Conservation (phyloP, 768 basidiomycete genomes). For the Lentinula aciculospora region DNA sequence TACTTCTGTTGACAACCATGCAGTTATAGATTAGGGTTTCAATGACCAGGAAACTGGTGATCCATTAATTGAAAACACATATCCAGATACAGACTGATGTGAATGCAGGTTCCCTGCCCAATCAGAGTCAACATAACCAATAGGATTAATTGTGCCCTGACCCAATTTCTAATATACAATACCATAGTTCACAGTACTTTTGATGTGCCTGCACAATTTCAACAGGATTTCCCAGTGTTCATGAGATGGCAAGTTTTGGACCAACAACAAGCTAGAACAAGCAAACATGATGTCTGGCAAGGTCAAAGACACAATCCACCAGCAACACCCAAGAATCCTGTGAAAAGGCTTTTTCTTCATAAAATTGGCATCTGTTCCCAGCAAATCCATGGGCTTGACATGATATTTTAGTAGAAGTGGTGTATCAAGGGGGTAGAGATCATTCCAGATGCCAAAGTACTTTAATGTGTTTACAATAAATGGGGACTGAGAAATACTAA, state of each 20-base stretch:
- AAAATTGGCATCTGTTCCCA: neutral
- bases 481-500: neutral
- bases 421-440: neutral
- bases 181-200: neutral
- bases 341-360: neutral
- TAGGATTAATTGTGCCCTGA: neutral
- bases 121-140: neutral
- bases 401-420: neutral
- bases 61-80: neutral
- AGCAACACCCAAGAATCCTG: no score
- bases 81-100: neutral
- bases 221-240: neutral
- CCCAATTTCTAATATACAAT: slow-evolving; percentile 34
- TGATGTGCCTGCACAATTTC: neutral
- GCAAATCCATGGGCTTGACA: neutral
- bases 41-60: neutral
- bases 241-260: neutral
- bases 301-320: neutral
- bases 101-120: neutral
- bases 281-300: neutral
- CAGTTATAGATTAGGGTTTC: neutral
- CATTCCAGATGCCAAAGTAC: neutral
- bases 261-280: neutral
- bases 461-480: neutral
- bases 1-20: no score